Base-by-base conservation (phyloP, 148 eudicot genomes). In the Camellia sinensis region DNA sequence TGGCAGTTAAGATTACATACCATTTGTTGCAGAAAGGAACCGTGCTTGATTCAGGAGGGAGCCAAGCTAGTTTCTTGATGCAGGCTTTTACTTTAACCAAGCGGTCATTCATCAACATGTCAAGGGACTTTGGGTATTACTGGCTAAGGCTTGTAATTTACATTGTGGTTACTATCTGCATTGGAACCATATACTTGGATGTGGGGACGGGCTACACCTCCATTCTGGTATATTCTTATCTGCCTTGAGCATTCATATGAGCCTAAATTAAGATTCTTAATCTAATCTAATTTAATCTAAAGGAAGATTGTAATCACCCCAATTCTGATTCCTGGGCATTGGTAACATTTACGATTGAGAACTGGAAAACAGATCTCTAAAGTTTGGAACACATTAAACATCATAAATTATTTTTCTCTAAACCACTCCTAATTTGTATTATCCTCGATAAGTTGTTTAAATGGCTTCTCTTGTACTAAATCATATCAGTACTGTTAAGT, bases 141-240 rank as follows among this genome's bases (percentile, higher is more conserved):
- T 96, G 98, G 99, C 91, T 93, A 17, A 90, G 98, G 88, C 98
- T 96, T n/a, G 86, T 94, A 0, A 94, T 96, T 73, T 96, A 96
- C 69, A 50, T 94, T 19, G 90, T 96, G 37, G 98, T 96, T 71
- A 96, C 99, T 5, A 44, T 94, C 37, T 92, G 97, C 86, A 96
- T 96, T 14, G 99, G 99, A 45, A 87, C 99, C 46, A 94, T 96
- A 57, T 92, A 92, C 81, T 79, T 92, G 71, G 84, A 93, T 68
- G 91, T 96, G 5, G 99, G 99, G 75, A 96, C 99, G 0, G 85
- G 93, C 67, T 96, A 93, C 83, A 85, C 75, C 77, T 89, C 99
- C 48, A 96, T 94, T 65, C 89, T 92, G 89, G 98, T 95, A 84
- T 91, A 85, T 70, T 6, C 52, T n/a, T 7, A 71, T 62, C 76